Percentiles rank a stretch among this genome's conserved stretches.
These are phyloP conservation scores for Amylostereum areolatum DNA, from an alignment of 1,284 basidiomycete genomes.

Conservation along the genomic window DNA sequence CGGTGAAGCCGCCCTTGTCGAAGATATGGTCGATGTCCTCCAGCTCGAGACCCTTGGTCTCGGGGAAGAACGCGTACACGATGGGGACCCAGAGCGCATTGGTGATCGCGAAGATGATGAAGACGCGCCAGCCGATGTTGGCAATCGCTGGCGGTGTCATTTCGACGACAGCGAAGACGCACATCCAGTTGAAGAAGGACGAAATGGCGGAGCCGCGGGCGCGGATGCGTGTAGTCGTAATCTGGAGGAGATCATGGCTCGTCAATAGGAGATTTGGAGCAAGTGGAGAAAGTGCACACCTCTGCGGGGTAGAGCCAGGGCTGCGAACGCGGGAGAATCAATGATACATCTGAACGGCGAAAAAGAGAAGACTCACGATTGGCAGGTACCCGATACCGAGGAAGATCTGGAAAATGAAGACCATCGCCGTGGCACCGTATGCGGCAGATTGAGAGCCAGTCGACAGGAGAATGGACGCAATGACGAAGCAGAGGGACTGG, in stretches of 20 bases:
- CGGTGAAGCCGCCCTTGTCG: slow-evolving; percentile 36
- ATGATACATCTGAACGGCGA: neutral
- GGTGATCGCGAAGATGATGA: slow-evolving; percentile 41
- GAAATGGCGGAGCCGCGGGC: slow-evolving; percentile 30
- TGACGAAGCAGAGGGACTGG: slow-evolving; percentile 30
- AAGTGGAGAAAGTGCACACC: slow-evolving; percentile 14
- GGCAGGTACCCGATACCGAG: slow-evolving; percentile 34
- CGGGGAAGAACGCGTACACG: slow-evolving; percentile 40
- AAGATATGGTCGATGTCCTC: slow-evolving; percentile 40
- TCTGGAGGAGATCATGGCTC: slow-evolving; percentile 15
- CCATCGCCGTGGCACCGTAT: slow-evolving; percentile 32
- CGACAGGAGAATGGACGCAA: slow-evolving; percentile 29
- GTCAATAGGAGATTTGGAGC: neutral
- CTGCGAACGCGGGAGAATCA: slow-evolving; percentile 13
- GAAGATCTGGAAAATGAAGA: slow-evolving; percentile 38
- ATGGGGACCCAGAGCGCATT: slow-evolving; percentile 40
- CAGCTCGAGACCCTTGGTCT: slow-evolving; percentile 36
- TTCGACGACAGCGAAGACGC: slow-evolving; percentile 40
- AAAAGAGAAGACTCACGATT: slow-evolving; percentile 22
- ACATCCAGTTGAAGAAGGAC: slow-evolving; percentile 38
- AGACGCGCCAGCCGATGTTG: slow-evolving; percentile 43
- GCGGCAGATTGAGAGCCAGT: slow-evolving; percentile 26
- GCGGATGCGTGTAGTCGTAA: slow-evolving; percentile 33
- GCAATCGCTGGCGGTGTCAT: slow-evolving; percentile 42
- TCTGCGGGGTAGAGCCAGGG: slow-evolving; percentile 40